A percentile compares a stretch with the other conserved stretches of the same genome.
Evolutionary conservation across 176 grass and related monocot species (phyloP).

Genomic region (Canna indica): DNA sequence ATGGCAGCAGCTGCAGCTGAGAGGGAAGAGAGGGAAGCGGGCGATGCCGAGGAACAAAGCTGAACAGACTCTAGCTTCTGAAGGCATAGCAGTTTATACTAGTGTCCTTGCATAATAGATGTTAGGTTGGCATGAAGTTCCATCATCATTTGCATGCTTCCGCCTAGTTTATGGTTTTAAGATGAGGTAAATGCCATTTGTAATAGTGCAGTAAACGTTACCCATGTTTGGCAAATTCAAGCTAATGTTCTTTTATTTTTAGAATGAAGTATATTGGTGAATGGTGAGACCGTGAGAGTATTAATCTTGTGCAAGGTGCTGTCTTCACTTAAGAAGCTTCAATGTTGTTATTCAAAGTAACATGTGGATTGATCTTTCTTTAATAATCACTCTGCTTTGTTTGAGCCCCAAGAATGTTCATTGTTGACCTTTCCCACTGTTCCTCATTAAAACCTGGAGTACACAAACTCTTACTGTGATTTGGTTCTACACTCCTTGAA

Average conservation of each 20-base stretch:
- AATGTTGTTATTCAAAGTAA: neutral
- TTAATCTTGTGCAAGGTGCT: neutral
- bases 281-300: no score
- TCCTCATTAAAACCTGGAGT: no score
- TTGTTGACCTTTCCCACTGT: no score
- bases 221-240: neutral
- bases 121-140: no score
- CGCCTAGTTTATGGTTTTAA: no score
- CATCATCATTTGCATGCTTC: no score
- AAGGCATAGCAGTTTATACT: neutral
- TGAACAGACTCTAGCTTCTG: conserved; percentile 2
- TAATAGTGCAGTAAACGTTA: no score
- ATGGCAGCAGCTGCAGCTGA: conserved; percentile 72
- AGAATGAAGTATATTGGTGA: neutral
- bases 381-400: neutral
- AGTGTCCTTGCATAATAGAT: neutral
- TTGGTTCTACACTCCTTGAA: no score
- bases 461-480: no score
- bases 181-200: no score
- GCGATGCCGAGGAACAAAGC: conserved; percentile 51
- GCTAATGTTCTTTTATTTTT: neutral
- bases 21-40: conserved; percentile 25
- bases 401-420: no score
- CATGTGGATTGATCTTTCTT: no score
- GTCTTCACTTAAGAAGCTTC: neutral